These are phyloP conservation scores for Auricularia sp. DNA, from an alignment of 768 basidiomycete genomes.

Conservation along the genomic window DNA sequence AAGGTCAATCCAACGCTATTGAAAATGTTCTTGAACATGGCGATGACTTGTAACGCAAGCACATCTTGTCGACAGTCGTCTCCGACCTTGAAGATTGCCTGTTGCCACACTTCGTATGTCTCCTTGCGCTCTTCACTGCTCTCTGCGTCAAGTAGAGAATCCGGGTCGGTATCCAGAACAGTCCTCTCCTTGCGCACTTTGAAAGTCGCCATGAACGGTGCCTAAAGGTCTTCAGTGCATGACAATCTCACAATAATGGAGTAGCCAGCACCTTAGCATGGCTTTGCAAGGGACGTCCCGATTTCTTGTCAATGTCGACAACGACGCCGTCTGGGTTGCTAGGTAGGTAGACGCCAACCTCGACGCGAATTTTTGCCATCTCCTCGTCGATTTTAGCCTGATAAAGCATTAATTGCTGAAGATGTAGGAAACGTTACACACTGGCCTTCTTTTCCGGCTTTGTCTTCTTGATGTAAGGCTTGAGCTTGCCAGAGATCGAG, in stretches of 20 bases:
- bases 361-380: slow-evolving; percentile 90
- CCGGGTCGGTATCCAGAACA: slow-evolving; percentile 58
- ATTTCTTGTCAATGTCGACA: slow-evolving; percentile 94
- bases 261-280: slow-evolving; percentile 73
- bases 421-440: background rate
- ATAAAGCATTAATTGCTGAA: background rate
- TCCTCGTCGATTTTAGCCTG: slow-evolving; percentile 99
- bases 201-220: slow-evolving; percentile 99
- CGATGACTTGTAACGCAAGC: slow-evolving; percentile 92
- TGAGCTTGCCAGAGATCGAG: slow-evolving; percentile 94
- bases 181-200: slow-evolving; percentile 85
- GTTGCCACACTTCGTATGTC: slow-evolving; percentile 88
- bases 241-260: background rate
- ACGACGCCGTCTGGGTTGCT: slow-evolving; percentile 96
- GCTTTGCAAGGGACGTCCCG: slow-evolving; percentile 90
- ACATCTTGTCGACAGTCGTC: slow-evolving; percentile 98
- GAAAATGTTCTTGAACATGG: slow-evolving; percentile 99
- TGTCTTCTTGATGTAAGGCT: slow-evolving; percentile 88
- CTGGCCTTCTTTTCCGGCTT: slow-evolving; percentile 92
- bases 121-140: slow-evolving; percentile 39
- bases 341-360: slow-evolving; percentile 93
- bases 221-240: slow-evolving; percentile 37
- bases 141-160: slow-evolving; percentile 57
- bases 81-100: slow-evolving; percentile 99
- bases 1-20: slow-evolving; percentile 76